Evolutionary conservation across 2,329 filamentous ascomycete genomes (phyloP).

Genomic region (Hymenoscyphus linearis): DNA sequence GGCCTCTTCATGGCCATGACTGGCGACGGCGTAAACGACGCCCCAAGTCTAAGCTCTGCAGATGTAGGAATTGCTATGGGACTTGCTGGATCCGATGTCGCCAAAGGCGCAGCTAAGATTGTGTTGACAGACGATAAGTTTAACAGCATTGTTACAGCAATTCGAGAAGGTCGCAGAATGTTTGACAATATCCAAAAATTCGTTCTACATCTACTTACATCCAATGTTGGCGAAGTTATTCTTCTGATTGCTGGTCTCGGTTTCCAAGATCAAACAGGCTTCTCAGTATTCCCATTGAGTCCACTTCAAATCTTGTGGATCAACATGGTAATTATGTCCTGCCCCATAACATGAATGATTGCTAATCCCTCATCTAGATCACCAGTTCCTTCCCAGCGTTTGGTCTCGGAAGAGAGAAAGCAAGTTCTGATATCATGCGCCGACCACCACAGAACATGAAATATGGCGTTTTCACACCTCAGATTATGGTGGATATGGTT

Average conservation of each 20-base stretch:
- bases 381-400: conserved; percentile 56
- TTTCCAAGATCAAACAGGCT: conserved; percentile 47
- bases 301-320: conserved; percentile 59
- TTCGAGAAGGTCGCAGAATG: conserved; percentile 48
- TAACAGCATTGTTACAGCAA: conserved; percentile 46
- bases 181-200: conserved; percentile 55
- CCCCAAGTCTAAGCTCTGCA: conserved; percentile 46
- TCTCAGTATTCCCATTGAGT: conserved; percentile 54
- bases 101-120: conserved; percentile 52
- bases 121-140: conserved; percentile 52
- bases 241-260: conserved; percentile 52
- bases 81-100: conserved; percentile 53
- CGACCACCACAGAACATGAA: conserved; percentile 48
- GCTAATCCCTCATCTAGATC: conserved; percentile 27
- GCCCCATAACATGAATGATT: not conserved
- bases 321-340: conserved; percentile 42
- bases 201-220: conserved; percentile 48
- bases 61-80: conserved; percentile 60
- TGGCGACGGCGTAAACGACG: conserved; percentile 52
- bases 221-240: conserved; percentile 53
- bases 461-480: conserved; percentile 45
- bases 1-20: conserved; percentile 49
- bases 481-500: conserved; percentile 49
- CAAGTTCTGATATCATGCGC: conserved; percentile 47
- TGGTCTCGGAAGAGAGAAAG: conserved; percentile 52